Evolutionary conservation across 306 rosid species (phyloP).

Genomic region (Pyrus betulifolia): DNA sequence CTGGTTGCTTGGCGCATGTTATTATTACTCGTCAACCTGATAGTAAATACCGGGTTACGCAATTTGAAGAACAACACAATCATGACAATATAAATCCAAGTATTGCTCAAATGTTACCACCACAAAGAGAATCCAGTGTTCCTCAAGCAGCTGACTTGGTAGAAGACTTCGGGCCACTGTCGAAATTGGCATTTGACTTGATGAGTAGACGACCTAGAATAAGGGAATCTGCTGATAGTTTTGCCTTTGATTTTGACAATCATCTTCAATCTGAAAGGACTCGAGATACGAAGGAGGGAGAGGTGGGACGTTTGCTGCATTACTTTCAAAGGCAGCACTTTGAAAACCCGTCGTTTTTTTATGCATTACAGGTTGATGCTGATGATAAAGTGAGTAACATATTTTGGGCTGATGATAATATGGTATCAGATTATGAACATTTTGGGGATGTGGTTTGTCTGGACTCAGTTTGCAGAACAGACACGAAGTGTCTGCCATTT

Average conservation of each 20-base stretch:
- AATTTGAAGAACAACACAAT: slow-evolving; percentile 57
- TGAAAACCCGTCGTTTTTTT: slow-evolving; percentile 49
- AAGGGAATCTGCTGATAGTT: slow-evolving; percentile 32
- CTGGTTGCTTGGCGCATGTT: slow-evolving; percentile 69
- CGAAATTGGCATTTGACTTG: slow-evolving; percentile 23
- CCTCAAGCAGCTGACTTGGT: slow-evolving; percentile 22
- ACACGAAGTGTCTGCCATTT: slow-evolving; percentile 37
- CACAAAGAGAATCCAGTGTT: slow-evolving; percentile 27
- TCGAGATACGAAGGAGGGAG: slow-evolving; percentile 54
- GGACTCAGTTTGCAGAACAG: slow-evolving; percentile 40
- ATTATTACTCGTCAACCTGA: slow-evolving; percentile 53
- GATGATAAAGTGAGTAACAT: slow-evolving; percentile 58
- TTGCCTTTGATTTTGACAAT: slow-evolving; percentile 30
- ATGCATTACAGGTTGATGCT: slow-evolving; percentile 48
- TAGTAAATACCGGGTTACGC: slow-evolving; percentile 50
- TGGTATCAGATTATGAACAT: slow-evolving; percentile 49
- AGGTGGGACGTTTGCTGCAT: slow-evolving; percentile 45
- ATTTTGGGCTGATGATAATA: slow-evolving; percentile 60
- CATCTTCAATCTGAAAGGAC: slow-evolving; percentile 42
- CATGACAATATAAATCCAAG: slow-evolving; percentile 38
- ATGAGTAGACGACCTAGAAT: slow-evolving; percentile 25
- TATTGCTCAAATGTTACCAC: slow-evolving; percentile 17
- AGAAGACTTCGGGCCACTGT: slow-evolving; percentile 24
- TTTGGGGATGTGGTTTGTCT: slow-evolving; percentile 59
- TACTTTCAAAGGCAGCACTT: slow-evolving; percentile 65